A percentile compares a stretch with the other conserved stretches of the same genome.
Evolutionary conservation across 371 early-diverging fungal genomes (phyloP).

Genomic region (Mortierella sp.): DNA sequence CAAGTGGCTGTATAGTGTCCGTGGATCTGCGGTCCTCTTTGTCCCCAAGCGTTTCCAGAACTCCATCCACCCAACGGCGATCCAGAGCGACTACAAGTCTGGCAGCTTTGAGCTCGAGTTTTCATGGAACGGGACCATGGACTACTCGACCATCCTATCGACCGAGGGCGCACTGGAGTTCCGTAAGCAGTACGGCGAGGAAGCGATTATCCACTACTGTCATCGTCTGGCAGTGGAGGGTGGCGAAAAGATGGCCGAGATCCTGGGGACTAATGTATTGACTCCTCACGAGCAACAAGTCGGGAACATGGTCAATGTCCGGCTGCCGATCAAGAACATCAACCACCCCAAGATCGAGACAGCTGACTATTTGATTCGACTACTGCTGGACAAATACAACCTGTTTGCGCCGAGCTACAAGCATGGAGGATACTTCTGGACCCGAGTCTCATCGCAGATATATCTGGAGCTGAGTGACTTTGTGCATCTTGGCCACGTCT

Average conservation of each 20-base stretch:
- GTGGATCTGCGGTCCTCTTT: slow-evolving; percentile 74
- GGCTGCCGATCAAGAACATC: slow-evolving; percentile 62
- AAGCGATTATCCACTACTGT: slow-evolving; percentile 67
- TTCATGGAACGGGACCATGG: slow-evolving; percentile 64
- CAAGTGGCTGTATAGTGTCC: slow-evolving; percentile 77
- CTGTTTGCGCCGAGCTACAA: slow-evolving; percentile 63
- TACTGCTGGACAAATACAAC: slow-evolving; percentile 61
- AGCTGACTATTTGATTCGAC: slow-evolving; percentile 39
- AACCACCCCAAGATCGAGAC: slow-evolving; percentile 38
- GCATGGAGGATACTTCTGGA: slow-evolving; percentile 63
- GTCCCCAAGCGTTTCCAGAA: slow-evolving; percentile 67
- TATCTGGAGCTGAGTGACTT: slow-evolving; percentile 72
- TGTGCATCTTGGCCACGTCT: slow-evolving; percentile 60
- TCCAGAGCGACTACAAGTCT: slow-evolving; percentile 63
- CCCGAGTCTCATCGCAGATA: slow-evolving; percentile 73
- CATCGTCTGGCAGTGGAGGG: slow-evolving; percentile 69
- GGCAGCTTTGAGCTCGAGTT: slow-evolving; percentile 61
- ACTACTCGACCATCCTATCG: slow-evolving; percentile 61
- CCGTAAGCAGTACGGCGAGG: slow-evolving; percentile 69
- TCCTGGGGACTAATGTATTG: slow-evolving; percentile 69
- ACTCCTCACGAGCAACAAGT: slow-evolving; percentile 61
- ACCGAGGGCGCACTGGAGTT: slow-evolving; percentile 67
- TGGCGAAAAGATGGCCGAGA: slow-evolving; percentile 67
- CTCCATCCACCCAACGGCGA: slow-evolving; percentile 65
- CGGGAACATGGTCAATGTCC: slow-evolving; percentile 72